Evolutionary conservation across 371 early-diverging fungal species (phyloP).

Genomic region (Sporodiniella umbellata): DNA sequence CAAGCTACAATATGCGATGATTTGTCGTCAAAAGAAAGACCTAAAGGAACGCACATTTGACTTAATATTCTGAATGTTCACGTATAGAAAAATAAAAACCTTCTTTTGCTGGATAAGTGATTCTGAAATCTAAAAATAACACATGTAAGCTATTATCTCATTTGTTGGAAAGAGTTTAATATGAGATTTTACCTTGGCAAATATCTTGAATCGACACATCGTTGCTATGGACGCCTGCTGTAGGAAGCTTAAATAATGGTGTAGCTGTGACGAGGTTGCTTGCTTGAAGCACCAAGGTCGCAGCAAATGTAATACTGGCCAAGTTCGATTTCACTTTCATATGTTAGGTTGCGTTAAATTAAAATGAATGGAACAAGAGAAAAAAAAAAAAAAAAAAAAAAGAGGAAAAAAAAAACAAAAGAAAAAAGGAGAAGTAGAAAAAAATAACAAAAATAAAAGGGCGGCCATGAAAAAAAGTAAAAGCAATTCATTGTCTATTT

Average conservation of each 20-base stretch:
- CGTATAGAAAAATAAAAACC: not conserved
- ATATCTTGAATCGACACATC: conserved; percentile 16
- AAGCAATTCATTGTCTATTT: conserved; percentile 1
- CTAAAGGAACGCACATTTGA: conserved; percentile 11
- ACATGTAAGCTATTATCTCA: not conserved
- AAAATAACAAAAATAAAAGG: not conserved
- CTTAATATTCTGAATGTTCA: conserved; percentile 1
- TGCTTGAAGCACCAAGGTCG: conserved; percentile 29
- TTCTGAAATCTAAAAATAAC: conserved; percentile 24
- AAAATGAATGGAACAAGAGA: not conserved
- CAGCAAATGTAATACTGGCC: conserved; percentile 32
- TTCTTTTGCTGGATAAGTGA: conserved; percentile 34
- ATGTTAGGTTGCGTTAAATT: not conserved
- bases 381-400: not conserved
- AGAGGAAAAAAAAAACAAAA: not conserved
- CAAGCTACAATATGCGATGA: conserved; percentile 38
- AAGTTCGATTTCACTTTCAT: conserved; percentile 34
- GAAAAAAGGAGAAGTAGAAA: not conserved
- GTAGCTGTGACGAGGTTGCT: conserved; percentile 40
- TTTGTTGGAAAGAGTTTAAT: not conserved
- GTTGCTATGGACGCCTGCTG: conserved; percentile 16
- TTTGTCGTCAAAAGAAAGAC: conserved; percentile 29
- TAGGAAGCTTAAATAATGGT: conserved; percentile 29
- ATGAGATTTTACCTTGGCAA: conserved; percentile 15
- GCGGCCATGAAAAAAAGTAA: not conserved